These are phyloP conservation scores for Plicaturopsis crispa DNA, from an alignment of 768 basidiomycete genomes.

Conservation along the genomic window DNA sequence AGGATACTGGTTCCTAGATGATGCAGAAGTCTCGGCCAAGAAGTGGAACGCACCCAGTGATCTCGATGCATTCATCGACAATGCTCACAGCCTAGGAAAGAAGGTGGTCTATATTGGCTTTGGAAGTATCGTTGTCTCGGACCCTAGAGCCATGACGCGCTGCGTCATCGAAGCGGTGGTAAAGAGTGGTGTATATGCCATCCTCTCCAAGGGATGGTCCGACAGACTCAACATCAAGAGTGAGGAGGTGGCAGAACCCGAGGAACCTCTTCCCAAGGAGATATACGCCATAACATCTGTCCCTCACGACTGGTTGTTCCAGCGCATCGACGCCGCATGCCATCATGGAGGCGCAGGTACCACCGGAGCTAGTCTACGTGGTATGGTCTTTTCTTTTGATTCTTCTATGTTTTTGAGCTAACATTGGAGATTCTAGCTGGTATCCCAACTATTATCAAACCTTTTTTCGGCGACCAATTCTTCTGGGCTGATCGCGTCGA, in stretches of 20 bases:
- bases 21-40: slow-evolving; percentile 80
- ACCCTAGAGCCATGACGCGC: slow-evolving; percentile 88
- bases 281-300: slow-evolving; percentile 82
- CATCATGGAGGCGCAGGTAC: slow-evolving; percentile 98
- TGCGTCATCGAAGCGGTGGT: slow-evolving; percentile 85
- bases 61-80: slow-evolving; percentile 76
- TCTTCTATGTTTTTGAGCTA: neutral
- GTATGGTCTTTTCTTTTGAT: slow-evolving; percentile 30
- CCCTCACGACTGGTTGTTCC: slow-evolving; percentile 96
- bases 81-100: slow-evolving; percentile 65
- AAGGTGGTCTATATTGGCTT: slow-evolving; percentile 98
- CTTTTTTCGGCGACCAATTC: slow-evolving; percentile 97
- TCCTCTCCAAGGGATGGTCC: slow-evolving; percentile 98
- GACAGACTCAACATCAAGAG: slow-evolving; percentile 74
- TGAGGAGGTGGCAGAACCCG: slow-evolving; percentile 48
- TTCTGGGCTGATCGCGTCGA: slow-evolving; percentile 99
- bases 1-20: slow-evolving; percentile 98
- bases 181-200: slow-evolving; percentile 82
- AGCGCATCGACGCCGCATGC: slow-evolving; percentile 89
- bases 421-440: slow-evolving; percentile 45
- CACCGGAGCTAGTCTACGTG: slow-evolving; percentile 89
- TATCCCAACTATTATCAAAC: slow-evolving; percentile 91
- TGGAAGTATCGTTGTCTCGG: slow-evolving; percentile 94
- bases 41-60: slow-evolving; percentile 86
- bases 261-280: slow-evolving; percentile 67